Evolutionary conservation across 2,329 filamentous ascomycete genomes (phyloP), one percentile per base, ranked within the genome.

Genomic region (Gyromitra esculenta): DNA sequence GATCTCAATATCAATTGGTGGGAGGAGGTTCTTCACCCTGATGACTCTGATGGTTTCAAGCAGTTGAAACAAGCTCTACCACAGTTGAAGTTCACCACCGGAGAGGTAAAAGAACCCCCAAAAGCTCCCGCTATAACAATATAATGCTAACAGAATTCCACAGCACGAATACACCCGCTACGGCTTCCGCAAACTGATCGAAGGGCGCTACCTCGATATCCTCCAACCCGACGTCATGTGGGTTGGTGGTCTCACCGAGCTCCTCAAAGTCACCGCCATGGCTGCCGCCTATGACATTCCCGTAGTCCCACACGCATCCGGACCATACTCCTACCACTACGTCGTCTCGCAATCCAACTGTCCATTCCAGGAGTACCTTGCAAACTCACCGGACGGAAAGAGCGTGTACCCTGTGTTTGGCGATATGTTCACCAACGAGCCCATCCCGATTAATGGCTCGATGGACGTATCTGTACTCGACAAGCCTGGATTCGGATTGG

Each of bases 171-270:
- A 94, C 86, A 96, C 93, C 5, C 89, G 93, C 81, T 97, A 94
- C 82, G 94, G 94, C 39, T 97, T 97, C 89, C 92, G 95, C 80
- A 96, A 97, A 86, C 89, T 97, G 56, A 91, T 97, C 78, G 93
- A 97, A 84, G 91, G 91, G 72, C 92, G 94, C 80, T 96, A 97
- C 84, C 86, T 97, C 76, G 94, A 97, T 83, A 97, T 97, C 81
- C 90, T 97, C 81, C 94, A 97, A 85, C 94, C 94, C 13, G 94
- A 97, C 82, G 94, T 97, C 79, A 97, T 97, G 94, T 97, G 94
- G 94, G 90, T 97, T 13, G 94, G 94, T 78, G 94, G 94, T 77
- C 84, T 97, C 87, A 97, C 94, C 0, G 94, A 97, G 84, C 87
- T 97, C 74, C 89, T 97, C 79, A 96, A 93, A 84, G 91, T 97